Conservation (phyloP, 2,329 filamentous ascomycete species). For the Sphaerulina musiva region DNA sequence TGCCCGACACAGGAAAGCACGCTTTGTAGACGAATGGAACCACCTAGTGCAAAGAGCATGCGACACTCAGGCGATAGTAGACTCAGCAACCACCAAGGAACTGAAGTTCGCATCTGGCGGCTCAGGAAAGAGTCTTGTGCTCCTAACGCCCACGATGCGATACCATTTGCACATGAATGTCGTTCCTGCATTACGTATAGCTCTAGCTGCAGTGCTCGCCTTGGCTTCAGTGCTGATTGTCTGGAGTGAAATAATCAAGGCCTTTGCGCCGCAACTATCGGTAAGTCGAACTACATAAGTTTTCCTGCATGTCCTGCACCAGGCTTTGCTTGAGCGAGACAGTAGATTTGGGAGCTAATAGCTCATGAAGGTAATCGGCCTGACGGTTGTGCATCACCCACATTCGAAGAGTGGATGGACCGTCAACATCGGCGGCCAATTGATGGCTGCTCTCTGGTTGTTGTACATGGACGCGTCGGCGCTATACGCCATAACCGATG, state of each 20-base stretch:
- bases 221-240: constrained; percentile 75
- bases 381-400: constrained; percentile 69
- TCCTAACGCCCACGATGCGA: constrained; percentile 72
- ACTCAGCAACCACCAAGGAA: constrained; percentile 72
- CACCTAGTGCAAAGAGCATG: constrained; percentile 66
- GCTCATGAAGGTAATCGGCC: constrained; percentile 45
- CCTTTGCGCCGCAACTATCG: constrained; percentile 69
- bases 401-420: constrained; percentile 56
- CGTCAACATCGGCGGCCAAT: constrained; percentile 78
- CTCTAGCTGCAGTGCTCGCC: constrained; percentile 60
- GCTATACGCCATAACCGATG: constrained; percentile 78
- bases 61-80: constrained; percentile 71
- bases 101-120: constrained; percentile 61
- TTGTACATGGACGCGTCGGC: constrained; percentile 93
- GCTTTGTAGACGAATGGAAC: constrained; percentile 83
- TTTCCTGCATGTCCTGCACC: not conserved
- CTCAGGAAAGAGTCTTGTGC: not conserved
- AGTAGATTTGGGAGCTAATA: no score
- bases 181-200: constrained; percentile 61
- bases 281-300: not conserved
- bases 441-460: constrained; percentile 80
- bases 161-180: constrained; percentile 70
- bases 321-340: no score
- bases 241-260: constrained; percentile 89
- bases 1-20: constrained; percentile 72